These are phyloP conservation scores for Sarocladium oryzae DNA, from an alignment of 2,329 filamentous ascomycete species.

Conservation along the genomic window DNA sequence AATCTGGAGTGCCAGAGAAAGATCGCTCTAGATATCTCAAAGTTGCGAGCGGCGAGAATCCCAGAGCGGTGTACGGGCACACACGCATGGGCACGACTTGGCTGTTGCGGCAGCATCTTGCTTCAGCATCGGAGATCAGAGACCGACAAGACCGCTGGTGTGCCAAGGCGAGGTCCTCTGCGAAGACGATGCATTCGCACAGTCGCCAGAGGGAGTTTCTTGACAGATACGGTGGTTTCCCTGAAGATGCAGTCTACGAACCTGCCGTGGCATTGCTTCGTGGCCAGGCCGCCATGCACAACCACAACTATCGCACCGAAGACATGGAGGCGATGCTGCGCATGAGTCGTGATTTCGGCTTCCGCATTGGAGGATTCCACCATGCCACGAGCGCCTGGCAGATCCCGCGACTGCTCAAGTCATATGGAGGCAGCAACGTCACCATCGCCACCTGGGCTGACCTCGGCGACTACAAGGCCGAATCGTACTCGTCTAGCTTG, in stretches of 20 bases:
- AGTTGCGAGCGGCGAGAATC: slow-evolving; percentile 41
- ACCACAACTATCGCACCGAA: slow-evolving; percentile 38
- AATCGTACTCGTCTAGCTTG: slow-evolving; percentile 33
- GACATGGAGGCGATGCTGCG: slow-evolving; percentile 37
- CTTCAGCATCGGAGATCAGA: neutral
- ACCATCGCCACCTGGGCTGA: slow-evolving; percentile 37
- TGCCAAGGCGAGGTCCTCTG: no score
- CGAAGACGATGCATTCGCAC: neutral
- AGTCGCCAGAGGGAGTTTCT: no score
- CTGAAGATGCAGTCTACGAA: slow-evolving; percentile 20
- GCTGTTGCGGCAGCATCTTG: slow-evolving; percentile 31
- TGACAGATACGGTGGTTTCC: neutral
- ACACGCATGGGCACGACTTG: slow-evolving; percentile 32
- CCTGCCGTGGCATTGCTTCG: slow-evolving; percentile 33
- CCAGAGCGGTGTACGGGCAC: slow-evolving; percentile 18
- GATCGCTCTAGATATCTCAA: slow-evolving; percentile 34
- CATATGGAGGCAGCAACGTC: slow-evolving; percentile 31
- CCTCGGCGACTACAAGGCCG: slow-evolving; percentile 34
- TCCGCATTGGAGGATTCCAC: slow-evolving; percentile 20
- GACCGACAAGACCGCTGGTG: neutral
- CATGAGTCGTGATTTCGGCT: slow-evolving; percentile 36
- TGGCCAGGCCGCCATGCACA: slow-evolving; percentile 33
- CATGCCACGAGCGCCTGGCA: slow-evolving; percentile 15
- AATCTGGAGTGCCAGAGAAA: slow-evolving; percentile 23
- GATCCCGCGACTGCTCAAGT: slow-evolving; percentile 33